Percentiles rank a stretch among this genome's conserved stretches.
phyloP scores from a whole-genome alignment of 371 early-diverging fungal species.

The Antonospora locustae region DNA sequence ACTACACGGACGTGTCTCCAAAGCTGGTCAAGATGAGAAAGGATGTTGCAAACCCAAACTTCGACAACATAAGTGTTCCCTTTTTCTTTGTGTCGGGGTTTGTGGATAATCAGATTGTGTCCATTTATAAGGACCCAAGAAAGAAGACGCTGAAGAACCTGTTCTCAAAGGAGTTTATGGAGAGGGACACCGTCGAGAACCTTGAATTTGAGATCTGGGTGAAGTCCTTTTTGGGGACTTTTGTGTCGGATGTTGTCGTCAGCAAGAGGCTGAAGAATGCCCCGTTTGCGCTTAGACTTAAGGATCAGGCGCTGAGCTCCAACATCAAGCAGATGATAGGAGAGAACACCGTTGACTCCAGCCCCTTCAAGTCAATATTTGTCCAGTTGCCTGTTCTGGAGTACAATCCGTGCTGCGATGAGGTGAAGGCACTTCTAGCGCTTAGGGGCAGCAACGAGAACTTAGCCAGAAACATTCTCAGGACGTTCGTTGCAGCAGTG shows the following conservation, averaged over 20 bases:
- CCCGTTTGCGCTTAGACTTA: conserved; percentile 2
- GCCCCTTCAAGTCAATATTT: neutral
- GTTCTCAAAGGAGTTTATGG: neutral
- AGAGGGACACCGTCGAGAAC: neutral
- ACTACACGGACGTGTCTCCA: neutral
- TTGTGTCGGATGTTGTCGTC: neutral
- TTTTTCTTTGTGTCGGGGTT: conserved; percentile 3
- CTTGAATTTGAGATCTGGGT: neutral
- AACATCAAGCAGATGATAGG: conserved; percentile 1
- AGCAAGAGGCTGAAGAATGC: neutral
- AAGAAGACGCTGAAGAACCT: neutral
- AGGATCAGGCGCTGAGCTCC: neutral
- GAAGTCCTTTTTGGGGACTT: neutral
- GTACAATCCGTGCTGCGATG: neutral
- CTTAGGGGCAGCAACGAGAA: neutral
- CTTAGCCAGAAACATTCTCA: conserved; percentile 10
- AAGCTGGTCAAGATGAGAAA: neutral
- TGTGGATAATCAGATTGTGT: conserved; percentile 4
- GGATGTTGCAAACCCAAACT: neutral
- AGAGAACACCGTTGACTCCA: neutral
- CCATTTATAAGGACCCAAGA: neutral
- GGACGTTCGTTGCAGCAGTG: conserved; percentile 16
- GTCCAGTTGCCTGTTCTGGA: conserved; percentile 1
- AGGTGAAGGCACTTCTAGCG: conserved; percentile 1
- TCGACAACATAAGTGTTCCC: conserved; percentile 2